Percentiles rank a stretch among this genome's conserved stretches.
Evolutionary conservation across 2,329 filamentous ascomycete genomes (phyloP).

Genomic region (Sporothrix phasma): DNA sequence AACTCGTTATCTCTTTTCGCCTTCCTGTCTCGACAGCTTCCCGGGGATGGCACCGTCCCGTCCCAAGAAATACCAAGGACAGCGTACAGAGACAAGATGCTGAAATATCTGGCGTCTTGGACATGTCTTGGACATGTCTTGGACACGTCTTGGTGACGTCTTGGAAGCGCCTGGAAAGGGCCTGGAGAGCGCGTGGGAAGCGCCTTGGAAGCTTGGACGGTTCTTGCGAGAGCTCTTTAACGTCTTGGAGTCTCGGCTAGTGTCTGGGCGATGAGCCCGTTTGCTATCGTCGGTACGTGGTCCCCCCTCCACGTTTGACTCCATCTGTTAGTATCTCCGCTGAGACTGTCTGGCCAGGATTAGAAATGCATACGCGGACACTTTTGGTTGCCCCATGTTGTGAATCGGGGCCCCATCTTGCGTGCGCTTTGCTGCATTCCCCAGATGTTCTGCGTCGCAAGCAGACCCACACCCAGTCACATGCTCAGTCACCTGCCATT

Average conservation of each 20-base stretch:
- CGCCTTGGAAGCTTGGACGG: too few species aligned
- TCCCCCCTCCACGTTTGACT: neutral
- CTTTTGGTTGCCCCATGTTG: neutral
- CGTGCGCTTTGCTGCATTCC: neutral
- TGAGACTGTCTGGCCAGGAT: too few species aligned
- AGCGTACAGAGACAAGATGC: constrained; percentile 1
- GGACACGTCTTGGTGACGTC: too few species aligned
- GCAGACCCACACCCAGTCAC: neutral
- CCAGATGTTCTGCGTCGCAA: neutral
- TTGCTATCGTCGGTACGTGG: neutral
- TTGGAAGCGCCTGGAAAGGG: too few species aligned
- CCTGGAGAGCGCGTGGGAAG: too few species aligned
- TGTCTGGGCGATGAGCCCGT: neutral
- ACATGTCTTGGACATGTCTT: too few species aligned
- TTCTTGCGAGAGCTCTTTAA: too few species aligned
- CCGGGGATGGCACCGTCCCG: neutral
- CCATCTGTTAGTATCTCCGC: too few species aligned
- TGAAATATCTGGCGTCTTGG: neutral
- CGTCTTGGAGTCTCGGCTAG: constrained; percentile 7
- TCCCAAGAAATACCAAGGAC: constrained; percentile 8
- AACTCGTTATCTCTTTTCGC: neutral
- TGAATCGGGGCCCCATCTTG: too few species aligned
- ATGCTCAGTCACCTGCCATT: constrained; percentile 3
- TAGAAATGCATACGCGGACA: neutral
- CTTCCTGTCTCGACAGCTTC: too few species aligned